Evolutionary conservation across 2,329 filamentous ascomycete genomes (phyloP).

Genomic region (Alternaria rosae): DNA sequence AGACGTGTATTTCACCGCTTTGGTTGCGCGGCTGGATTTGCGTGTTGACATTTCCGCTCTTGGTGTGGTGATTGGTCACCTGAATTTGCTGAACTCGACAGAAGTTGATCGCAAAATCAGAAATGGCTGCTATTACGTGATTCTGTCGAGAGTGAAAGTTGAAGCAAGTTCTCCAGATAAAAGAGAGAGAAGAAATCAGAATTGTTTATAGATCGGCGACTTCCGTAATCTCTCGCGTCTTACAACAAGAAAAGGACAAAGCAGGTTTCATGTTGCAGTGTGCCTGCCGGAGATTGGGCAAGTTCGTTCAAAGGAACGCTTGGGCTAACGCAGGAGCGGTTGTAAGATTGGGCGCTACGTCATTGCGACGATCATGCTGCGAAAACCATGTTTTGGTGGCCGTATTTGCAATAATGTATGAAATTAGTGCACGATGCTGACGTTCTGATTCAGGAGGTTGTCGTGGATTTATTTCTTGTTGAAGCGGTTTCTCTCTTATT

Average conservation of each 20-base stretch:
- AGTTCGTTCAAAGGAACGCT: conserved; percentile 9
- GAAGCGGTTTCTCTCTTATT: background rate
- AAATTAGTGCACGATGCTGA: background rate
- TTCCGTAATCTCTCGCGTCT: background rate
- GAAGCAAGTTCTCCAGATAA: background rate
- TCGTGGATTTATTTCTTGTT: background rate
- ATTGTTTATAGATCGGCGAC: background rate
- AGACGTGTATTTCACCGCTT: conserved; percentile 25
- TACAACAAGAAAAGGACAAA: conserved; percentile 11
- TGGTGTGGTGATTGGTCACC: background rate
- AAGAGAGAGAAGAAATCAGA: background rate
- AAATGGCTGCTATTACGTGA: background rate
- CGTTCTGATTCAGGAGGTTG: background rate
- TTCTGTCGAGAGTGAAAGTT: background rate
- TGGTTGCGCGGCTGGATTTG: conserved; percentile 17
- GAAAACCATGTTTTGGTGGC: background rate
- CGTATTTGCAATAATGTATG: background rate
- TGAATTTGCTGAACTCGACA: background rate
- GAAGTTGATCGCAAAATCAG: background rate
- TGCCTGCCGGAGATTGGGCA: conserved; percentile 6
- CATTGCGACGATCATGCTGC: conserved; percentile 16
- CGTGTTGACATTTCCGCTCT: conserved; percentile 15
- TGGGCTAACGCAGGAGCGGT: conserved; percentile 2
- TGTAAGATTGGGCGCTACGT: conserved; percentile 13
- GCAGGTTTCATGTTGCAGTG: conserved; percentile 10